Conservation (phyloP, 495 filamentous ascomycete genomes). For the Aspergillus homomorphus region DNA sequence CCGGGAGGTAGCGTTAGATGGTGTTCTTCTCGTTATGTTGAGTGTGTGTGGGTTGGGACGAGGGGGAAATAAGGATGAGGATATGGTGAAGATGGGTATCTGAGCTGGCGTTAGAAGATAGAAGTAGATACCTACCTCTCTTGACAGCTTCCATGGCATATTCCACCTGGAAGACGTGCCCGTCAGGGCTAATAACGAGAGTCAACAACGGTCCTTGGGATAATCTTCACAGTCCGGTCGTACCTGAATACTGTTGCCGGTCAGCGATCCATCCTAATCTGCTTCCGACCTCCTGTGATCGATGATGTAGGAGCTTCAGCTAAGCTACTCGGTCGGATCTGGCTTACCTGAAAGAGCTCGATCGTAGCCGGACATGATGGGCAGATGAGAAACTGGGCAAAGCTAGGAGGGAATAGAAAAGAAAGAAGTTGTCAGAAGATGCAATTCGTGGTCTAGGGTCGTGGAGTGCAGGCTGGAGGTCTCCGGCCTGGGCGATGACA, state of each 20-base stretch:
- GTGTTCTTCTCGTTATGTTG: too few species aligned
- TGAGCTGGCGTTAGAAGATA: not conserved
- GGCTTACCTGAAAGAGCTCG: slow-evolving; percentile 88
- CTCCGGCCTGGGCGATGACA: slow-evolving; percentile 23
- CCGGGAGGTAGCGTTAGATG: too few species aligned
- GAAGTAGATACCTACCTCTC: slow-evolving; percentile 62
- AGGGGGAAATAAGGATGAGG: not conserved
- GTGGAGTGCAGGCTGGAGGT: slow-evolving; percentile 11
- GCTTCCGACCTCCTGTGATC: not conserved
- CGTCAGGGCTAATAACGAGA: slow-evolving; percentile 71
- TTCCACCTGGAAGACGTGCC: slow-evolving; percentile 99
- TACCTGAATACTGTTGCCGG: slow-evolving; percentile 30
- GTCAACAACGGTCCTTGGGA: slow-evolving; percentile 25
- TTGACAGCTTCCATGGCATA: slow-evolving; percentile 99
- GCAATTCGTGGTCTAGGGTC: slow-evolving; percentile 20
- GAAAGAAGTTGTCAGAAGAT: slow-evolving; percentile 11
- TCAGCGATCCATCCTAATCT: slow-evolving; percentile 11
- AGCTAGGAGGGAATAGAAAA: slow-evolving; percentile 2
- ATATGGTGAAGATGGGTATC: not conserved
- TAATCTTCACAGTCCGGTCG: slow-evolving; percentile 9
- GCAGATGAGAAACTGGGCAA: slow-evolving; percentile 13
- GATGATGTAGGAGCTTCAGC: not conserved
- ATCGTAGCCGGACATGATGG: slow-evolving; percentile 86
- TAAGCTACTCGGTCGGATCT: slow-evolving; percentile 23
- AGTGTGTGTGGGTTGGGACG: not conserved